Evolutionary conservation across 1,284 basidiomycete species (phyloP), one percentile per base, ranked within the genome.

Genomic region (Papiliotrema nemorosa): DNA sequence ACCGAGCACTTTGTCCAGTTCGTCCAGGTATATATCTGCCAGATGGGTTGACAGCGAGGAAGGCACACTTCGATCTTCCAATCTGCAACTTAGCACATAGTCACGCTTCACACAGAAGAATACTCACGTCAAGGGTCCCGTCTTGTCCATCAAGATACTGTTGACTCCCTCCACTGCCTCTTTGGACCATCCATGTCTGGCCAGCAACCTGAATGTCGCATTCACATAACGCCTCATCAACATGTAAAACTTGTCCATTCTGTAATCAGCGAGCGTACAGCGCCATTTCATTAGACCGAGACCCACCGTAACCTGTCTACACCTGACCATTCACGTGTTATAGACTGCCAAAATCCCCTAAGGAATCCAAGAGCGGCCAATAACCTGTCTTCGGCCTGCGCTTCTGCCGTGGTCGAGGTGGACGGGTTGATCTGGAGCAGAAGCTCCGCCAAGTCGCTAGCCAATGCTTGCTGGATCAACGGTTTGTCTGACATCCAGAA

Each of bases 401-500:
- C 46, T 14, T 31, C 9, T 9, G 47, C 41, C 14, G 24, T 24
- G 14, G 50, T 26, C 9, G 52, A 37, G 2, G 33, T 34, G 1
- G 51, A 50, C 7, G 75, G 80, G 5, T 83, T 76, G 53, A 92
- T 88, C 9, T 78, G 80, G 27, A 96, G 75, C 4, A 90, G 64
- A 31, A 97, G 78, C 52, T 90, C 84, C 10, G 94, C 85, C 22
- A 98, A 77, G 63, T 94, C 89, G 9, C 80, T 78, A 0, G 94
- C 91, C 6, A 98, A 81, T 3, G 84, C 84, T 73, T 98, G 96
- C 70, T 98, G 94, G 4, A 98, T 86, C 3, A 94, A 79, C 5
- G 94, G 93, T 72, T 98, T 98, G 77, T 98, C 94, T 3, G 91
- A 97, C 92, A 97, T 97, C 93, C 93, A 98, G 75, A 94, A 97